Conservation (phyloP, 345 rosid species). For the Orychophragmus violaceus region DNA sequence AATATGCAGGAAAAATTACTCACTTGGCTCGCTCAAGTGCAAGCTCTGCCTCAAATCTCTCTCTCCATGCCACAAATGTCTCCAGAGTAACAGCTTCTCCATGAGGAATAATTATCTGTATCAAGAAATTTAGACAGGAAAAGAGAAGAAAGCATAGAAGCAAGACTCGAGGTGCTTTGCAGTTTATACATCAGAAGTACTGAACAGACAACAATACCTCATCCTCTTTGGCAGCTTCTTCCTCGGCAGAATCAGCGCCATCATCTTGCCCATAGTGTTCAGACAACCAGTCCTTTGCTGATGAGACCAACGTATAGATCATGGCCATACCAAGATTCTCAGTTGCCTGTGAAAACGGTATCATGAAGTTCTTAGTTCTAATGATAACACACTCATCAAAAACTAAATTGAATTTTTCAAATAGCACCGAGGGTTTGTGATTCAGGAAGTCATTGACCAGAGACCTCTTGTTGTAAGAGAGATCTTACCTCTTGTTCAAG, state of each 20-base stretch:
- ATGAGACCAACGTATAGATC: conserved; percentile 82
- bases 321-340: conserved; percentile 98
- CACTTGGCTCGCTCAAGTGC: conserved; percentile 96
- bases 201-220: conserved; percentile 47
- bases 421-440: not conserved
- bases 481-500: conserved; percentile 76
- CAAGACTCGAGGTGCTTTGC: not conserved
- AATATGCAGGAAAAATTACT: conserved; percentile 28
- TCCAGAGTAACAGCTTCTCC: conserved; percentile 94
- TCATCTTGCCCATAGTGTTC: conserved; percentile 66
- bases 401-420: not conserved
- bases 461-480: not conserved
- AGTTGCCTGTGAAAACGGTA: conserved; percentile 49
- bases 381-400: not conserved
- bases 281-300: conserved; percentile 90
- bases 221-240: conserved; percentile 65
- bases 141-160: conserved; percentile 1
- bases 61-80: conserved; percentile 92
- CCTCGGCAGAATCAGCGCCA: conserved; percentile 35
- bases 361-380: not conserved
- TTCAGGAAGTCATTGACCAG: not conserved
- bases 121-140: not conserved
- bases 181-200: conserved; percentile 4
- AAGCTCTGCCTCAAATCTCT: conserved; percentile 92
- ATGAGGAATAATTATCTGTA: conserved; percentile 77